phyloP scores from a whole-genome alignment of 208 protist species.

The Naegleria fowleri region DNA sequence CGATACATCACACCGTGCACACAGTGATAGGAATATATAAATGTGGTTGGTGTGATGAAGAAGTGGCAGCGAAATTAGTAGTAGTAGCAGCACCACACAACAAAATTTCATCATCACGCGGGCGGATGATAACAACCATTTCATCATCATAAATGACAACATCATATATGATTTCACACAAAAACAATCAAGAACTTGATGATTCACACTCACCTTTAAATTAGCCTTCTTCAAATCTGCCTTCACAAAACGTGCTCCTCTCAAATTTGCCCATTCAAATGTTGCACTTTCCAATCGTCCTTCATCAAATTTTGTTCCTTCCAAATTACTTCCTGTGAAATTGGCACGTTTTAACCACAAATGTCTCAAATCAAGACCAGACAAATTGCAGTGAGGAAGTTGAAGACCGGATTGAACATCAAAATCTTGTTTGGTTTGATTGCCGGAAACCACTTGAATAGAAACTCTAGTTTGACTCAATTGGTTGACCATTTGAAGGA shows the following conservation, averaged over 20 bases:
- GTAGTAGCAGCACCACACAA: too few species aligned
- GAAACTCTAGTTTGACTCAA: not conserved
- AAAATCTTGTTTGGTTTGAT: not conserved
- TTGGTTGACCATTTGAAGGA: not conserved
- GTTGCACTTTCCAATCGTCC: not conserved
- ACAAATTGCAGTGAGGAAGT: not conserved
- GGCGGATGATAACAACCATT: too few species aligned
- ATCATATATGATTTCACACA: too few species aligned
- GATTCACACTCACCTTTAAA: not conserved
- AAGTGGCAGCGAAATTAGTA: too few species aligned
- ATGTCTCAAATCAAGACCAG: not conserved
- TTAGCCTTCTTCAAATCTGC: slow-evolving; percentile 19
- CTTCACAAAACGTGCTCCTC: not conserved
- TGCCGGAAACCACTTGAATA: not conserved
- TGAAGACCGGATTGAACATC: not conserved
- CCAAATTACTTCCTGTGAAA: slow-evolving; percentile 2
- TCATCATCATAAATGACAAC: too few species aligned
- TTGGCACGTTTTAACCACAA: not conserved
- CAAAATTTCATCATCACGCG: too few species aligned
- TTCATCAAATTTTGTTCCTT: slow-evolving; percentile 1
- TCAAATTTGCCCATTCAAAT: not conserved
- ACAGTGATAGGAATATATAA: too few species aligned
- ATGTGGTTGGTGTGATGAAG: too few species aligned
- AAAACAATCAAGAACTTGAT: not conserved
- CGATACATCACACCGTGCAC: too few species aligned